A percentile compares a stretch with the other conserved stretches of the same genome.
phyloP scores from a whole-genome alignment of 148 eudicot species.

The Salicornia ramosissima region DNA sequence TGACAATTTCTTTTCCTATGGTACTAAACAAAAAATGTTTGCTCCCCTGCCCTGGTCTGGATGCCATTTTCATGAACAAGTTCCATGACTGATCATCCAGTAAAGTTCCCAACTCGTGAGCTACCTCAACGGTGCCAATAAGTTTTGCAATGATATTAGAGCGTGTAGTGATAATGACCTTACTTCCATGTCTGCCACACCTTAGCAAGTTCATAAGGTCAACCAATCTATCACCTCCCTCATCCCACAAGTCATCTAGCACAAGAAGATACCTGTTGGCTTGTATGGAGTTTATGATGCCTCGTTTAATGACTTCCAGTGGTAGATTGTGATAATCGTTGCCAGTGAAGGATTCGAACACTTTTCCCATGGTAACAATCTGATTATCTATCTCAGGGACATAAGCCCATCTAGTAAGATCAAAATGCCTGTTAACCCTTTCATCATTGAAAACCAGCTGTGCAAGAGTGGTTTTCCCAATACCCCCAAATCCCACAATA shows the following conservation, averaged over 20 bases:
- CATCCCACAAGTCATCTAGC: conserved; percentile 19
- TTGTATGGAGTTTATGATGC: neutral
- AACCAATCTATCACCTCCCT: conserved; percentile 2
- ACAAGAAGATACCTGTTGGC: conserved; percentile 13
- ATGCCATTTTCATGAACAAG: neutral
- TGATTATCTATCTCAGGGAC: too few relatives aligned
- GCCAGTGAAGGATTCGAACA: too few relatives aligned
- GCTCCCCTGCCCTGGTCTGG: neutral
- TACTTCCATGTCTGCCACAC: conserved; percentile 14
- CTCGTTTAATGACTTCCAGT: neutral
- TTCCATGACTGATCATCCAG: conserved; percentile 4
- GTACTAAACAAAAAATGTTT: neutral
- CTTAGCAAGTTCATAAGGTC: neutral
- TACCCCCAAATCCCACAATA: too few relatives aligned
- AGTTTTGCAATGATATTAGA: neutral
- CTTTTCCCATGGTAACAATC: too few relatives aligned
- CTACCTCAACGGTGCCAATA: neutral
- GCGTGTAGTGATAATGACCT: conserved; percentile 15
- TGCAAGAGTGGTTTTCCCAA: too few relatives aligned
- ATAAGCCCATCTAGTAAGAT: too few relatives aligned
- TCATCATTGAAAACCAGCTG: too few relatives aligned
- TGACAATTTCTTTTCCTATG: neutral
- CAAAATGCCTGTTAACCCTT: too few relatives aligned
- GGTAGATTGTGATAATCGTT: too few relatives aligned
- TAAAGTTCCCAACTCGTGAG: conserved; percentile 2